A percentile compares a stretch with the other conserved stretches of the same genome.
phyloP scores from a whole-genome alignment of 495 filamentous ascomycete genomes.

The Lepraria neglecta region DNA sequence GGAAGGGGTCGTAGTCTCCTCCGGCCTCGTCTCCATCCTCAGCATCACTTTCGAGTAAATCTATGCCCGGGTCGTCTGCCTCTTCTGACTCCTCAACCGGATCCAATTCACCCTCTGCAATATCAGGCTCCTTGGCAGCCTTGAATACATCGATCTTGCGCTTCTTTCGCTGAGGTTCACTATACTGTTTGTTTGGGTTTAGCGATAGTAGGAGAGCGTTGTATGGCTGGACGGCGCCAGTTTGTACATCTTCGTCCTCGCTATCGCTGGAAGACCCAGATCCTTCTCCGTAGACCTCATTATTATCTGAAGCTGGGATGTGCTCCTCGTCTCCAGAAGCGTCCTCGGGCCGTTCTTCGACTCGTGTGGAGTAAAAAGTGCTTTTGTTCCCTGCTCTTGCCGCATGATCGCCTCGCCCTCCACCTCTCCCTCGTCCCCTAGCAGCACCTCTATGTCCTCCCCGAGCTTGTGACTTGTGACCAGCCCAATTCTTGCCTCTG shows the following conservation, averaged over 20 bases:
- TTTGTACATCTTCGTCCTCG: conserved; percentile 39
- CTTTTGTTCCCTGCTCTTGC: conserved; percentile 8
- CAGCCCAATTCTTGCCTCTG: conserved; percentile 26
- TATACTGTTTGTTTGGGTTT: conserved; percentile 41
- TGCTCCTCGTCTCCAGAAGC: conserved; percentile 4
- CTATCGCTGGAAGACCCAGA: conserved; percentile 27
- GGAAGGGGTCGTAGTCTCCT: conserved; percentile 65
- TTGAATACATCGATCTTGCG: conserved; percentile 52
- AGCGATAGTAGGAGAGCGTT: conserved; percentile 61
- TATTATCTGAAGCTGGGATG: neutral
- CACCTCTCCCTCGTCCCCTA: conserved; percentile 12
- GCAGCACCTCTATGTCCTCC: conserved; percentile 20
- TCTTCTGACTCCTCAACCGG: conserved; percentile 33
- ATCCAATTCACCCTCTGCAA: conserved; percentile 39
- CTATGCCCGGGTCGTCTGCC: conserved; percentile 27
- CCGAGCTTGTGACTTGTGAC: conserved; percentile 9
- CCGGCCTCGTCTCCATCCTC: conserved; percentile 45
- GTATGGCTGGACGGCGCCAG: conserved; percentile 48
- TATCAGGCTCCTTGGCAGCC: conserved; percentile 17
- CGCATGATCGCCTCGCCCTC: conserved; percentile 16
- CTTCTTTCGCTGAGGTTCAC: conserved; percentile 56
- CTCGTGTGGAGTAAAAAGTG: conserved; percentile 21
- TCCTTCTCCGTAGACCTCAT: conserved; percentile 19
- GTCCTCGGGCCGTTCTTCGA: conserved; percentile 20
- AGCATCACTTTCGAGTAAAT: conserved; percentile 27